A percentile compares a stretch with the other conserved stretches of the same genome.
phyloP scores from a whole-genome alignment of 148 eudicot species.

The Vaccinium myrtillus region DNA sequence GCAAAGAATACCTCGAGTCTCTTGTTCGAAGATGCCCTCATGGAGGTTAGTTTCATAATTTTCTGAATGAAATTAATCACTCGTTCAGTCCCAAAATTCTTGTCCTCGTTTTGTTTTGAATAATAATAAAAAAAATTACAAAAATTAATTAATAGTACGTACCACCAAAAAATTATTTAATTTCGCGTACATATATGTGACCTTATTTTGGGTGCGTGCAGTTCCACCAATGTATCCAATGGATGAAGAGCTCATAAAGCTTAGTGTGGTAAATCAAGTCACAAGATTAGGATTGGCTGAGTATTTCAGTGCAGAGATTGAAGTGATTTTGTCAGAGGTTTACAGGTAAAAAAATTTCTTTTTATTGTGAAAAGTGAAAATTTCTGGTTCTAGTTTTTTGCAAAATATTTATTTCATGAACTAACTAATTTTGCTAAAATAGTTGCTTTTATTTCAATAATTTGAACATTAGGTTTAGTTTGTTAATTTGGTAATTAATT shows the following conservation, averaged over 20 bases:
- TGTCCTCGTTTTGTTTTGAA: too few species aligned
- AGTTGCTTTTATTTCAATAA: too few species aligned
- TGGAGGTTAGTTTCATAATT: constrained; percentile 27
- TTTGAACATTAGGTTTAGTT: too few species aligned
- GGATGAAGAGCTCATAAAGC: constrained; percentile 31
- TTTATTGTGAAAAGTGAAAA: too few species aligned
- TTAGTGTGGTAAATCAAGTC: constrained; percentile 39
- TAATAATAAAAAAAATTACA: too few species aligned
- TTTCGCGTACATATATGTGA: background rate
- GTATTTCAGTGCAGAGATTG: constrained; percentile 28
- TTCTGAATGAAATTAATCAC: background rate
- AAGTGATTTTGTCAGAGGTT: constrained; percentile 20
- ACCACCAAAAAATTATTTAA: background rate
- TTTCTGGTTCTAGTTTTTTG: too few species aligned
- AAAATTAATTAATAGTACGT: background rate
- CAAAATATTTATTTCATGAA: too few species aligned
- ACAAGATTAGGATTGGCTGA: constrained; percentile 36
- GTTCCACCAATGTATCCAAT: constrained; percentile 44
- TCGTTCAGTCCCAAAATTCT: too few species aligned
- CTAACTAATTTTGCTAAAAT: too few species aligned
- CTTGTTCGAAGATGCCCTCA: constrained; percentile 19
- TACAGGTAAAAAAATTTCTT: constrained; percentile 21
- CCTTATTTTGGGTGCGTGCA: constrained; percentile 19
- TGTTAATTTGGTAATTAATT: too few species aligned
- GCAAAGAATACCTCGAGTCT: constrained; percentile 22